phyloP scores from a whole-genome alignment of 768 basidiomycete genomes.

The Trametes sanguinea region DNA sequence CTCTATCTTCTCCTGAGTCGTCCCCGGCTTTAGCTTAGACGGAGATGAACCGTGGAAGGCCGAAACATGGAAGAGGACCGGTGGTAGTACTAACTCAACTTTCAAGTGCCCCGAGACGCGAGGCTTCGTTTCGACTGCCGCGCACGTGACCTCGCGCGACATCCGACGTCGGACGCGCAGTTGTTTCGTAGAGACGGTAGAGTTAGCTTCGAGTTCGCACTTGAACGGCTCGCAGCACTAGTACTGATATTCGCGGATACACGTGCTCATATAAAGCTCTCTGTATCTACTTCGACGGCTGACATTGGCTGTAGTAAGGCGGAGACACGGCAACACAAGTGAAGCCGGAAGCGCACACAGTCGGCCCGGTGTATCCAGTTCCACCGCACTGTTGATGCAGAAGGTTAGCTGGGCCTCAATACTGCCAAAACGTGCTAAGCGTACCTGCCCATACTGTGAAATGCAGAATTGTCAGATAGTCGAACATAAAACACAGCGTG shows the following conservation, averaged over 20 bases:
- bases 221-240: too few relatives aligned
- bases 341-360: slow-evolving; percentile 24
- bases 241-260: too few relatives aligned
- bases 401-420: too few relatives aligned
- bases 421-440: background rate
- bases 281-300: slow-evolving; percentile 5
- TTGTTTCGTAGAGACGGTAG: background rate
- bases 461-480: background rate
- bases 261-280: too few relatives aligned
- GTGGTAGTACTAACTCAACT: background rate
- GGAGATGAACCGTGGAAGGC: background rate
- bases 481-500: background rate
- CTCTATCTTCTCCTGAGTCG: slow-evolving; percentile 1
- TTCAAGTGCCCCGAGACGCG: background rate
- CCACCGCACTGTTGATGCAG: slow-evolving; percentile 23
- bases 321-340: slow-evolving; percentile 29
- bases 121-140: background rate
- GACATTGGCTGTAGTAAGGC: slow-evolving; percentile 33
- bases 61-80: background rate
- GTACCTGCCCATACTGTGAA: slow-evolving; percentile 28
- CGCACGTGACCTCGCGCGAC: slow-evolving; percentile 8
- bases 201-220: background rate
- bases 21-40: background rate
- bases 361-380: slow-evolving; percentile 25
- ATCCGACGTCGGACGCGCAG: background rate